These are phyloP conservation scores for Butyriboletus appendiculatus DNA, from an alignment of 1,284 basidiomycete genomes.

Conservation along the genomic window DNA sequence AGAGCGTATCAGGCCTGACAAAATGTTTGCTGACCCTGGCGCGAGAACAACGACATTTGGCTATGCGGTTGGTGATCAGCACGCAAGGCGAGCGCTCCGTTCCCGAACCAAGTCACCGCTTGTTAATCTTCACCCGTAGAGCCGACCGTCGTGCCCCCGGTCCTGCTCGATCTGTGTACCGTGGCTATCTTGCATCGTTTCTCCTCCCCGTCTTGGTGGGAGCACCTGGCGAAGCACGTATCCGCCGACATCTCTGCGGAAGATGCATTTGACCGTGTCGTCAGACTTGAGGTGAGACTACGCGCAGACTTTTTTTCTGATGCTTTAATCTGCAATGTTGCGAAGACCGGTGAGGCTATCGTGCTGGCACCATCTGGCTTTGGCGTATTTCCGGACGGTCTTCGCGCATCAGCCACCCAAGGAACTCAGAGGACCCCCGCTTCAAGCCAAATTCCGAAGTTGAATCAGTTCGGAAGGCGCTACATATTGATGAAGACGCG, in stretches of 20 bases:
- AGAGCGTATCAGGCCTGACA: slow-evolving; percentile 53
- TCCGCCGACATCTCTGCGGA: slow-evolving; percentile 56
- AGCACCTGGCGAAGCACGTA: slow-evolving; percentile 65
- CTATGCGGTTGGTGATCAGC: slow-evolving; percentile 70
- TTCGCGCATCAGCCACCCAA: neutral
- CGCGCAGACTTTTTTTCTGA: neutral
- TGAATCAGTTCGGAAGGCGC: slow-evolving; percentile 50
- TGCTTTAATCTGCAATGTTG: neutral
- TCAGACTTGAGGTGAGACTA: slow-evolving; percentile 55
- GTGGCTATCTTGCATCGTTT: slow-evolving; percentile 69
- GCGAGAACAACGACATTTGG: slow-evolving; percentile 70
- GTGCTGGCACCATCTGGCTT: slow-evolving; percentile 63
- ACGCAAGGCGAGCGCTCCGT: slow-evolving; percentile 55
- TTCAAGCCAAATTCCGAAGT: slow-evolving; percentile 25
- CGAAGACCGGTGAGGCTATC: slow-evolving; percentile 65
- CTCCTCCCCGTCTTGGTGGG: slow-evolving; percentile 73
- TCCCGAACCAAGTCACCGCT: neutral
- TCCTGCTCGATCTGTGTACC: slow-evolving; percentile 67
- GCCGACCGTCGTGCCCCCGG: slow-evolving; percentile 68
- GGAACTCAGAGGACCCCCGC: slow-evolving; percentile 10
- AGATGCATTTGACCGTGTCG: slow-evolving; percentile 66
- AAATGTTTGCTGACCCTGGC: slow-evolving; percentile 58
- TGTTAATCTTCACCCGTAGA: slow-evolving; percentile 42
- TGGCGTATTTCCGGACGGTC: slow-evolving; percentile 40
- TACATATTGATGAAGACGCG: slow-evolving; percentile 61